phyloP scores from a whole-genome alignment of 225 moss, liverwort and hornwort species.

The Straminergon stramineum region DNA sequence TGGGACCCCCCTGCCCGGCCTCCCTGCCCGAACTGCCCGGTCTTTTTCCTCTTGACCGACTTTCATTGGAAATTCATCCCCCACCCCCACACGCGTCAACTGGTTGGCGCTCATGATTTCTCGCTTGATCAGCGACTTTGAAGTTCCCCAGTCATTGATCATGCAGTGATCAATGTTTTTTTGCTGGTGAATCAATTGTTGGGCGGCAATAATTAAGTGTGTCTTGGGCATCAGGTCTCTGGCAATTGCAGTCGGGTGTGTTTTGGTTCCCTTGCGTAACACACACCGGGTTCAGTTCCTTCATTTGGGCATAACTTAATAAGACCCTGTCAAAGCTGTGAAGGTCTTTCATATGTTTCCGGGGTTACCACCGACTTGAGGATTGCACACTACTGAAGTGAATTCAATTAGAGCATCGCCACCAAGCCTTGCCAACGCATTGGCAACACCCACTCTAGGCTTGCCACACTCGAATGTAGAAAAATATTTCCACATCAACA shows the following conservation, averaged over 20 bases:
- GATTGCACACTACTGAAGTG: neutral
- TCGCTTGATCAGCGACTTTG: neutral
- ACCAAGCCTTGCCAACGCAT: too few species aligned
- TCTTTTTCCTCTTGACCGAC: neutral
- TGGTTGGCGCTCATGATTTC: neutral
- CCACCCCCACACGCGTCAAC: neutral
- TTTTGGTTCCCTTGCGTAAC: neutral
- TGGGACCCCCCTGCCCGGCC: neutral
- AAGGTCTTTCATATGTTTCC: too few species aligned
- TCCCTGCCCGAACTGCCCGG: neutral
- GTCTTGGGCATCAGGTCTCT: neutral
- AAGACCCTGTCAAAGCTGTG: neutral
- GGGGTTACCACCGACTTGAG: neutral
- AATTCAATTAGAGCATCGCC: neutral
- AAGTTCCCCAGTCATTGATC: neutral
- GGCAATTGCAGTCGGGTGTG: neutral
- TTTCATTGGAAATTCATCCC: neutral
- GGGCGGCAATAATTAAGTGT: neutral
- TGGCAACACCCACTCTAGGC: too few species aligned
- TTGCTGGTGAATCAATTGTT: neutral
- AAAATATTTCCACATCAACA: too few species aligned
- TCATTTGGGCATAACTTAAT: neutral
- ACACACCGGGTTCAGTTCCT: neutral
- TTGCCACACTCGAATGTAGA: too few species aligned
- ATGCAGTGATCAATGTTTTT: neutral